Evolutionary conservation across 2,329 filamentous ascomycete species (phyloP), one percentile per base, ranked within the genome.

Genomic region (Neonectria faginata): DNA sequence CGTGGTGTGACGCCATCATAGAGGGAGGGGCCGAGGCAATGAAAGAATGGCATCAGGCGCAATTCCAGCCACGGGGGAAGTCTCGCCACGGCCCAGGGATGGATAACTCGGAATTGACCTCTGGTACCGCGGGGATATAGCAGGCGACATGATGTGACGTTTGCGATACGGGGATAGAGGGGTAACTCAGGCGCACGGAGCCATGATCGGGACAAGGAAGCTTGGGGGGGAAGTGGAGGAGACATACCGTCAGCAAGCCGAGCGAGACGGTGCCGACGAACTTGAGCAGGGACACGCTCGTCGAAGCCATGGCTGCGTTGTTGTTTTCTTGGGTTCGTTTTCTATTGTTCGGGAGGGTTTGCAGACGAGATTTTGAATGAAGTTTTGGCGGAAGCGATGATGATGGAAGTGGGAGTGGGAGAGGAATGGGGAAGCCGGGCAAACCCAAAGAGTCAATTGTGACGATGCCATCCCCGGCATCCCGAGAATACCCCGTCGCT

Each of bases 241-340:
- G 51, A 84, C 91, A 75, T 87, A 97, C 94, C 64, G 94, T 97
- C 79, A 97, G 82, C 62, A 97, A 86, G 68, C 95, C 95, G 62
- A 97, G 86, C 73, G 92, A 95, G 70, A 97, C 88, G 56, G 93
- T 97, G 75, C 95, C 95, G 71, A 97, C 91, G 79, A 97, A 97
- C 83, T 98, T 97, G 82, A 92, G 89, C 79, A 91, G 82, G 60
- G 92, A 90, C 75, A 97, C 85, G 75, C 89, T 88, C 74, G 85
- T 89, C 73, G 86, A 88, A 73, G 88, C 85, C 88, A 93, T 92
- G 79, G 77, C 39, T 62, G 52, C 58, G 20, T 18, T 44, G 22
- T 22, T 22, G 3, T 50, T 33, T 10, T 12, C 29, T 57, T 18
- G 14, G 14, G 25, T 25, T 2, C 5, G 9, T 16, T 44, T 39